Conservation (phyloP, 1,284 basidiomycete genomes). For the Cryptococcus wingfieldii region DNA sequence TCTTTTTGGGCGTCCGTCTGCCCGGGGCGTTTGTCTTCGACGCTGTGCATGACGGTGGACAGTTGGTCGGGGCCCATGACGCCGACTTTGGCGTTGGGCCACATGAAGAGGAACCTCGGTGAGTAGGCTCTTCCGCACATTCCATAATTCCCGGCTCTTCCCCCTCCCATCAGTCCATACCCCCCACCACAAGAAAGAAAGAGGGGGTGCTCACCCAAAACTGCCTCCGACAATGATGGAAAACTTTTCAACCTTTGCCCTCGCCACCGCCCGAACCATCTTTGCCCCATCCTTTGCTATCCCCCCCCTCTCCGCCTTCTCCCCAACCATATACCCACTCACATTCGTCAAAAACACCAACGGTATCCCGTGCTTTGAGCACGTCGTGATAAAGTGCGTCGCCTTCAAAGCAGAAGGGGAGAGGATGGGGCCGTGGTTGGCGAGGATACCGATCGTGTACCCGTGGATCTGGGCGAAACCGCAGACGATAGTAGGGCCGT, state of each 20-base stretch:
- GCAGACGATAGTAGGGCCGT: constrained; percentile 83
- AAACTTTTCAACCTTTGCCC: constrained; percentile 88
- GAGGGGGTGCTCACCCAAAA: constrained; percentile 57
- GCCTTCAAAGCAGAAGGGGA: constrained; percentile 90
- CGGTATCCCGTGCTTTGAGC: constrained; percentile 84
- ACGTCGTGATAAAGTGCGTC: constrained; percentile 90
- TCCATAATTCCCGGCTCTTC: constrained; percentile 80
- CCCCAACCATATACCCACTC: constrained; percentile 88
- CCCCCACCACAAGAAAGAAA: not conserved
- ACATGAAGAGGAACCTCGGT: constrained; percentile 94
- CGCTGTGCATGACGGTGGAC: constrained; percentile 83
- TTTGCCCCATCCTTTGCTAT: constrained; percentile 97
- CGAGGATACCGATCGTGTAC: constrained; percentile 77
- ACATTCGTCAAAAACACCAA: constrained; percentile 92
- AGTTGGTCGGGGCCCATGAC: constrained; percentile 95
- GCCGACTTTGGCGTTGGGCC: constrained; percentile 93
- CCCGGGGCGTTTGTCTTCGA: constrained; percentile 47
- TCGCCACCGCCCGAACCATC: constrained; percentile 95
- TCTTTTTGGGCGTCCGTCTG: not conserved
- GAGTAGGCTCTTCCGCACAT: constrained; percentile 91
- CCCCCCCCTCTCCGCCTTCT: constrained; percentile 87
- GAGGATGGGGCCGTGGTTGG: constrained; percentile 91
- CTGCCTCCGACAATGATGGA: constrained; percentile 93
- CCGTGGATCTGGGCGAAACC: constrained; percentile 89
- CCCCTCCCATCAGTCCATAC: not conserved